Conservation (phyloP, 345 rosid genomes). For the Sisymbrium altissimum region DNA sequence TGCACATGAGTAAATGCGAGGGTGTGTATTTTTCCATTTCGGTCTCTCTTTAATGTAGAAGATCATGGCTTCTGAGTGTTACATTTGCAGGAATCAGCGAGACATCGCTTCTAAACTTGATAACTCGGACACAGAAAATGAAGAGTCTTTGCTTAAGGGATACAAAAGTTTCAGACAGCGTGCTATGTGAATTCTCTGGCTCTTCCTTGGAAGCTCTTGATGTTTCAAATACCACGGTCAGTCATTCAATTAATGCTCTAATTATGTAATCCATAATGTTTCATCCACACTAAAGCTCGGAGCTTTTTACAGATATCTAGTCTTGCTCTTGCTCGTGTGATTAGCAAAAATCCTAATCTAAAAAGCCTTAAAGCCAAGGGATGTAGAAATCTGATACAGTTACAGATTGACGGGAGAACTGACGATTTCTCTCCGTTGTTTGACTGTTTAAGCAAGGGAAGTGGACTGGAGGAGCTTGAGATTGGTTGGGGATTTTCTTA, state of each 20-base stretch:
- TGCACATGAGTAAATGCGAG: slow-evolving; percentile 75
- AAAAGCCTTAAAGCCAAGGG: slow-evolving; percentile 63
- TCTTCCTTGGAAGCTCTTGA: slow-evolving; percentile 73
- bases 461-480: slow-evolving; percentile 54
- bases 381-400: slow-evolving; percentile 54
- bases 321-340: slow-evolving; percentile 47
- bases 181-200: slow-evolving; percentile 54
- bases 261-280: no score
- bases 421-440: slow-evolving; percentile 26
- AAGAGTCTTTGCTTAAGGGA: slow-evolving; percentile 67
- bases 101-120: slow-evolving; percentile 42
- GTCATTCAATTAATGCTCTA: slow-evolving; percentile 19
- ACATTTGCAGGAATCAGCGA: slow-evolving; percentile 53
- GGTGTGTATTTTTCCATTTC: slow-evolving; percentile 37
- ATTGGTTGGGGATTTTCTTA: slow-evolving; percentile 76
- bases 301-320: slow-evolving; percentile 54
- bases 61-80: neutral
- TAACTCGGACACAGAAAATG: slow-evolving; percentile 45
- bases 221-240: slow-evolving; percentile 68
- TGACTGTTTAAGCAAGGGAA: slow-evolving; percentile 40
- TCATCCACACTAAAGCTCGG: neutral
- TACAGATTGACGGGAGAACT: slow-evolving; percentile 23
- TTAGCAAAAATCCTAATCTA: slow-evolving; percentile 50
- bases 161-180: slow-evolving; percentile 53
- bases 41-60: neutral